Evolutionary conservation across 73 alveolate species (phyloP), one percentile per base, ranked within the genome.

Genomic region (Paramecium pentaurelia): DNA sequence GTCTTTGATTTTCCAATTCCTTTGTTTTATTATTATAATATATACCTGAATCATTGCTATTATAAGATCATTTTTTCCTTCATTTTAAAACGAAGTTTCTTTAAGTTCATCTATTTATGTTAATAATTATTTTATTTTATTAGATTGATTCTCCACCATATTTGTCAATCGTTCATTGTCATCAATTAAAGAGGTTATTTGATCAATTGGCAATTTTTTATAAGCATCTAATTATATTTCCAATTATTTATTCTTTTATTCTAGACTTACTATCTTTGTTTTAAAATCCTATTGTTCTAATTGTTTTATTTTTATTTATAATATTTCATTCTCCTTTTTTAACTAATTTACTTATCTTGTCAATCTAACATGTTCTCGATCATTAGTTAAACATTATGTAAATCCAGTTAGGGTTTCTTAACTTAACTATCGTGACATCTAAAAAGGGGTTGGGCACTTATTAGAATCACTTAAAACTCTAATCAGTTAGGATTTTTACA

Each of bases 371-470:
- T 32, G n/a, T 11, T 64, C 84, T 64, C 49, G 27, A 64, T 64
- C 84, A 64, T 34, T 64, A 3, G 84, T 11, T 34, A 34, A 32
- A 28, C 84, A 28, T 28, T 10, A 7, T 32, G 28, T 28, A 2
- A 64, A 64, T 32, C 30, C 42, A 28, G 84, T 32, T 28, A 42
- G 51, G 28, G 49, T 34, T 34, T 64, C 84, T 64, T 28, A 28
- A 64, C 84, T 64, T 64, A 28, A 64, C 37, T 92, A 83, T 92
- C 95, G 28, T 73, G 93, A 36, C 93, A 77, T 20, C 49, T 75
- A 42, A 84, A 92, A 47, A 86, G 88, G 36, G 0, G 94, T 92
- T 28, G 92, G 90, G 30, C 93, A 86, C 25, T 92, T 92, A 32
- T 75, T 75, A 22, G 88, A 75, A 36, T 75, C 88, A 20, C 68